Evolutionary conservation across 768 basidiomycete genomes (phyloP).

Genomic region (Tulasnella sp.): DNA sequence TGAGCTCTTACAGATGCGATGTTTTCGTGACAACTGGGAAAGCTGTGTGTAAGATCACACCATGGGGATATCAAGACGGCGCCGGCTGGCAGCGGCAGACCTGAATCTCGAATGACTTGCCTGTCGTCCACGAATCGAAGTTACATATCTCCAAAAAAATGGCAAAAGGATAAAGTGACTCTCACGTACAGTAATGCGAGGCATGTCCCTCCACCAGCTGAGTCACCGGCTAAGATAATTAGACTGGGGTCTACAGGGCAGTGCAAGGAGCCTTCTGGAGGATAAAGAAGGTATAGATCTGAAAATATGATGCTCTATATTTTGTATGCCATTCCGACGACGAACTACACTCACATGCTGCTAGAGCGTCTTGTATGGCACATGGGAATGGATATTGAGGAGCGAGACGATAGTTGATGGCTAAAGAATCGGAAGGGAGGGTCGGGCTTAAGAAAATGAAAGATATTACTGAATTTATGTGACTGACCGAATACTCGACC

Average conservation of each 20-base stretch:
- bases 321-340: background rate
- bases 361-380: slow-evolving; percentile 75
- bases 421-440: slow-evolving; percentile 17
- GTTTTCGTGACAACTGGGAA: slow-evolving; percentile 76
- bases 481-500: slow-evolving; percentile 55
- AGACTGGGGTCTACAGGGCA: slow-evolving; percentile 63
- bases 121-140: slow-evolving; percentile 33
- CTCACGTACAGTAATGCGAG: slow-evolving; percentile 47
- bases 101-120: slow-evolving; percentile 62
- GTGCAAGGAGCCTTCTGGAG: slow-evolving; percentile 69
- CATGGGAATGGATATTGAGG: slow-evolving; percentile 99
- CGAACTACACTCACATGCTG: slow-evolving; percentile 50
- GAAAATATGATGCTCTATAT: background rate
- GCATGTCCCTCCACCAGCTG: slow-evolving; percentile 80
- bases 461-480: slow-evolving; percentile 39
- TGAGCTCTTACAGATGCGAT: slow-evolving; percentile 52
- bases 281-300: slow-evolving; percentile 84
- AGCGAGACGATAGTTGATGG: slow-evolving; percentile 50
- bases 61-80: slow-evolving; percentile 86
- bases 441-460: slow-evolving; percentile 17
- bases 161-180: background rate
- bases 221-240: slow-evolving; percentile 81
- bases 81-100: slow-evolving; percentile 73
- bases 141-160: background rate
- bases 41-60: slow-evolving; percentile 91